Evolutionary conservation across 2,329 filamentous ascomycete genomes (phyloP), one percentile per base, ranked within the genome.

Genomic region (Xylariaceae sp.): DNA sequence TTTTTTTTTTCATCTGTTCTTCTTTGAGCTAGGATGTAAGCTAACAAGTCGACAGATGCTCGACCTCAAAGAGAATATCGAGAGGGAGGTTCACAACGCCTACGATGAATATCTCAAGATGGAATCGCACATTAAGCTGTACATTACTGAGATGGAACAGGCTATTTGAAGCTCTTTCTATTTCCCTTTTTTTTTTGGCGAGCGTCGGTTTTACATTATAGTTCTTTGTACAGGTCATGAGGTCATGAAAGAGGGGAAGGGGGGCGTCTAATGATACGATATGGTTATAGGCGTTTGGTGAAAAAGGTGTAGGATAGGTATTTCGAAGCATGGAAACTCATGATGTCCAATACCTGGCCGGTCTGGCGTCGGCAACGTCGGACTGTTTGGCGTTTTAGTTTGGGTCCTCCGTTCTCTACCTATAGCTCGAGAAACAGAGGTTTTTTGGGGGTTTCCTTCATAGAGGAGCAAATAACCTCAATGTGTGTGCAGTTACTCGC

Each of bases 131-230:
- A 95, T 99, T 71, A 92, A 91, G 73, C 78, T 97, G 59, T 99
- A 99, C 76, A 95, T 99, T 68, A 95, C 89, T 3, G 94, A 99
- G 78, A 96, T 99, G 91, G 94, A 97, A 73, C 91, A 96, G 73
- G 87, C 86, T 54, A 83, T 94, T 63, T 76, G 19, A 55, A 40
- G 41, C 30, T 41, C 19, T 19, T 19, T 19, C 19, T 19, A 19
- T 19, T 19, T 19, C 19, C 19, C 19, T 19, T 19, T 19, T 19
- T 19, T 19, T 19, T 19, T 19, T 19, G 19, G 19, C 19, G 19
- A 19, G 32, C 34, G 42, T 41, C 40, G 34, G 32, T 37, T 40
- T 50, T 45, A 19, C 52, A 19, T 52, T 51, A 34, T 43, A 39
- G 53, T 50, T 54, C 44, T 32, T 35, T 55, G 37, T 60, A 54